phyloP scores from a whole-genome alignment of 169 alveolate species.

The Ichthyophthirius multifiliis region DNA sequence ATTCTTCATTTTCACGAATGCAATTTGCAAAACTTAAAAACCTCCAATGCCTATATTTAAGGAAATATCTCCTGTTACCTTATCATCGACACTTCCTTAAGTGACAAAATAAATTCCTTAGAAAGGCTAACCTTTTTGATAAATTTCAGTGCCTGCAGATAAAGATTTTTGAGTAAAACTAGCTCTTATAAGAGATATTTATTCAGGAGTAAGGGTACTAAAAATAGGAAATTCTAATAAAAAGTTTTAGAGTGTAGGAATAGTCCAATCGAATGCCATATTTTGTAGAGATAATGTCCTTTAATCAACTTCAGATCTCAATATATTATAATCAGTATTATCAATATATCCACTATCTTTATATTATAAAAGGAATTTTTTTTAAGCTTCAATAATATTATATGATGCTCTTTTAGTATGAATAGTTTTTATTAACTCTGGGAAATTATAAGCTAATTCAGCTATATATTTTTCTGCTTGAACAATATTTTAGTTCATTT shows the following conservation, averaged over 20 bases:
- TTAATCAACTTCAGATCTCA: slow-evolving; percentile 22
- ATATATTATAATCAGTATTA: slow-evolving; percentile 17
- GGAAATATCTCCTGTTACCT: not conserved
- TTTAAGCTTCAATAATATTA: slow-evolving; percentile 15
- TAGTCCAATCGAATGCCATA: slow-evolving; percentile 30
- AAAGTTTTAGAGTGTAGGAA: slow-evolving; percentile 12
- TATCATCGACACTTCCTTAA: slow-evolving; percentile 42
- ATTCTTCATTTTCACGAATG: not conserved
- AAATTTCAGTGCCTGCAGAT: not conserved
- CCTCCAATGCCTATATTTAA: slow-evolving; percentile 25
- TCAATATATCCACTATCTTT: slow-evolving; percentile 33
- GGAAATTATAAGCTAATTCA: slow-evolving; percentile 7
- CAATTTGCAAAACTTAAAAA: slow-evolving; percentile 30
- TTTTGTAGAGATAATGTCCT: slow-evolving; percentile 20
- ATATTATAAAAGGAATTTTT: slow-evolving; percentile 25
- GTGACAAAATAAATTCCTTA: slow-evolving; percentile 8
- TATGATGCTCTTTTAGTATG: slow-evolving; percentile 39
- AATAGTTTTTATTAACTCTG: slow-evolving; percentile 32
- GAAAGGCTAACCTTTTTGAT: slow-evolving; percentile 26
- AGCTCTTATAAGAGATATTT: not conserved
- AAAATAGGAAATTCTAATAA: slow-evolving; percentile 35
- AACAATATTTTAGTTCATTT: slow-evolving; percentile 5
- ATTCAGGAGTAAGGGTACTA: slow-evolving; percentile 6
- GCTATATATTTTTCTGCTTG: slow-evolving; percentile 33
- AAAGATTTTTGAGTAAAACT: too few species aligned